Evolutionary conservation across 1,284 basidiomycete genomes (phyloP).

Genomic region (Vanrija humicola): DNA sequence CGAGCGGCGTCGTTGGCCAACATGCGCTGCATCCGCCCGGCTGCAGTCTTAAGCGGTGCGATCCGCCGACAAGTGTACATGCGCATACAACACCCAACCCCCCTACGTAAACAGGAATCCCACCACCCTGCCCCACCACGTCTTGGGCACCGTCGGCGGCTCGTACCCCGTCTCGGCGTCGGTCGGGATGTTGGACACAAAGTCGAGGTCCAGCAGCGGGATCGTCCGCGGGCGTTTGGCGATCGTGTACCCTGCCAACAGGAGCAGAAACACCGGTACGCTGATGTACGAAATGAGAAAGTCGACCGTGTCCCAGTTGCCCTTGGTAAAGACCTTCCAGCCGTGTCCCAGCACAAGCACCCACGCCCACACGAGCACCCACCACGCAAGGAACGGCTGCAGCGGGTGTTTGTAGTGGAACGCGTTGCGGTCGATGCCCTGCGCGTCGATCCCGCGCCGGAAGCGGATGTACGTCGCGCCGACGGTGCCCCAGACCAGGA

Average conservation of each 20-base stretch:
- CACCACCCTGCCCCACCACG: not conserved
- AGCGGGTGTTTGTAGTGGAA: slow-evolving; percentile 17
- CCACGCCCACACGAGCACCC: slow-evolving; percentile 15
- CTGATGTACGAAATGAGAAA: slow-evolving; percentile 16
- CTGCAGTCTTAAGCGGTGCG: no score
- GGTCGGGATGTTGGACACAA: slow-evolving; percentile 63
- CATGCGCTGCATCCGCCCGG: no score
- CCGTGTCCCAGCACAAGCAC: slow-evolving; percentile 23
- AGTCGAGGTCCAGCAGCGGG: slow-evolving; percentile 69
- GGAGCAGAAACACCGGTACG: slow-evolving; percentile 11
- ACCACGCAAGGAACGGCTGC: slow-evolving; percentile 22
- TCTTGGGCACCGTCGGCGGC: slow-evolving; percentile 53
- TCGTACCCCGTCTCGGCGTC: slow-evolving; percentile 60
- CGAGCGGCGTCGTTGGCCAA: no score
- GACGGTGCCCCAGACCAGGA: slow-evolving; percentile 20
- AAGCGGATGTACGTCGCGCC: slow-evolving; percentile 31
- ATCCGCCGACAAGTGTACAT: no score
- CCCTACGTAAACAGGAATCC: not conserved
- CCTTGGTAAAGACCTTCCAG: not conserved
- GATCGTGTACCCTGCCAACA: slow-evolving; percentile 1
- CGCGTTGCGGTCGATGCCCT: slow-evolving; percentile 23
- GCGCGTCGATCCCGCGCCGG: slow-evolving; percentile 22
- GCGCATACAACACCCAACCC: no score
- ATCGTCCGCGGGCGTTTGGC: slow-evolving; percentile 1
- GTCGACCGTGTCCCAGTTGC: not conserved